Evolutionary conservation across 352 stramenopile species (phyloP), one percentile per base, ranked within the genome.

Genomic region (Phytophthora capsici): DNA sequence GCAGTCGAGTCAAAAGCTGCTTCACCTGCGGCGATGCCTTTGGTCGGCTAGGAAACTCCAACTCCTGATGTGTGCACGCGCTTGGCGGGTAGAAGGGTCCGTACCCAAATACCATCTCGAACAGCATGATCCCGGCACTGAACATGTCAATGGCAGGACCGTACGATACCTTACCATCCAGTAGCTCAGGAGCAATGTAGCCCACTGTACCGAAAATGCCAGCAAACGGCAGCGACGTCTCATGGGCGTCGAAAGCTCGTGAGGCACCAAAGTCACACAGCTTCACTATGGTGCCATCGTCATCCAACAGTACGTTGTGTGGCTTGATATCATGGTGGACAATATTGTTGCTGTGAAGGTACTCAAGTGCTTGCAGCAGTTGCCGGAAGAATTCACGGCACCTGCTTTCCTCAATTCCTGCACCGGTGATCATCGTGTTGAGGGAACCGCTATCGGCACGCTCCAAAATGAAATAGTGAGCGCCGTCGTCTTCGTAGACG

Each of bases 311-410:
- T 13, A 95, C 66, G 57, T 95, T 95, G 56, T 89, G 72, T 4
- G 90, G 90, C 63, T 98, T 97, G 52, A 98, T 90, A 66, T 98
- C 92, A 47, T 94, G 88, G 66, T 98, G 92, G 13, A 97, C 77
- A 50, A 98, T 94, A 69, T 89, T 77, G 66, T 89, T 77, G 20
- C 38, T 30, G 57, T 92, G 84, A 32, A 92, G 63, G 34, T 92
- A 92, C 41, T 86, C 78, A 10, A 92, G 75, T 2, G 84, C 84
- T 2, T 75, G 71, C 34, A 92, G 60, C 25, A 92, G 41, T 56
- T 92, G 80, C 9, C 45, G 63, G n/a, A 90, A 90, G 20, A 89
- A 58, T 2, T 80, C 58, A 40, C 81, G 81, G 34, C 77, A 84
- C 22, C 75, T 74, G 23, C 52, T 56, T 46, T 92, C 83, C 2